A percentile compares a stretch with the other conserved stretches of the same genome.
Conservation (phyloP, 1,284 basidiomycete species). For the Taiwanofungus camphoratus region DNA sequence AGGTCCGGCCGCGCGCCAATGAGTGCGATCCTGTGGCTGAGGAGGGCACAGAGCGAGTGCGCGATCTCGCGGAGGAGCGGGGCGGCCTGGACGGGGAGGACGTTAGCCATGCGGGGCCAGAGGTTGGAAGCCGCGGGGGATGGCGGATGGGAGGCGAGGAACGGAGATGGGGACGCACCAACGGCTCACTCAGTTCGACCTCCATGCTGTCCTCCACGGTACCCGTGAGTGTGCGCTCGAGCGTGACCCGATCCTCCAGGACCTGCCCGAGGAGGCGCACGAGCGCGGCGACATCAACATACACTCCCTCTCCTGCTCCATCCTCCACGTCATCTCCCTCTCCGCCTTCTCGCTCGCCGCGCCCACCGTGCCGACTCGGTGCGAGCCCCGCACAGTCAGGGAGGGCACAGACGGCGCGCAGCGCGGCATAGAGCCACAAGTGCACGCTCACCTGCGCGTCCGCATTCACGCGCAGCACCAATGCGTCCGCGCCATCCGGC, state of each 20-base stretch:
- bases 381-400: no score
- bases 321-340: no score
- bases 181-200: no score
- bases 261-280: background rate
- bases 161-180: no score
- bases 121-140: no score
- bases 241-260: background rate
- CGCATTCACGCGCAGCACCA: constrained; percentile 26
- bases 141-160: no score
- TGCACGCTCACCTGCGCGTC: constrained; percentile 29
- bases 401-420: constrained; percentile 15
- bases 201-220: no score
- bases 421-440: constrained; percentile 26
- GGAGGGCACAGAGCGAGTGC: constrained; percentile 5
- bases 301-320: background rate
- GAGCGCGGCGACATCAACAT: background rate
- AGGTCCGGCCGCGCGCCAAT: constrained; percentile 13
- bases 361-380: no score
- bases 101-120: no score
- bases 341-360: no score
- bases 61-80: constrained; percentile 2
- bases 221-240: background rate
- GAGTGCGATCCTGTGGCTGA: constrained; percentile 5
- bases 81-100: no score
- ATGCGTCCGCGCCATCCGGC: no score